Base-by-base conservation (phyloP, 306 rosid genomes). In the Myrica gale region DNA sequence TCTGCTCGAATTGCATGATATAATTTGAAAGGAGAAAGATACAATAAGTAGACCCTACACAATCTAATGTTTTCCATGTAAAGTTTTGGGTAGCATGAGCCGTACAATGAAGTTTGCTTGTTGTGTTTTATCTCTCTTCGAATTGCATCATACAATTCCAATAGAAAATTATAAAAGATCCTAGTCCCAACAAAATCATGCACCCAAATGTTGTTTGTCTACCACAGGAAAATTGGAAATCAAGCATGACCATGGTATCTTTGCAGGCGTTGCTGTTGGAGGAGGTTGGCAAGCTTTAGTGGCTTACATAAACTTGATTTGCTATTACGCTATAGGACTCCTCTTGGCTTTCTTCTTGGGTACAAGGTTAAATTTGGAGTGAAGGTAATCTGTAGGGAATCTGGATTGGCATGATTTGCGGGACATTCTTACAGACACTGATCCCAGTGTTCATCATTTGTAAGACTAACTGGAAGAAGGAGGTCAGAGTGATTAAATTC, bases 271-370 rank as follows among this genome's bases (percentile, higher is more conserved):
- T 74, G 98, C 98, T 53, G 90, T 93, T 43, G 98, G 98, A 87
- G 98, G 98, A 83, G 97, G 98, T 5, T 93, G 98, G 98, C 98
- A 93, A 75, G 96, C 88, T 61, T 79, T 93, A 76, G 98, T 93
- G 67, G 98, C 98, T 79, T 93, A 90, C 69, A 90, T 93, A 73
- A 93, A 93, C 82, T 76, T 93, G 74, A 87, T 93, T 79, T 88
- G 96, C 77, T 93, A 93, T 84, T 93, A 93, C 51, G 0, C 90
- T 42, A 26, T 93, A 45, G 98, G 98, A 42, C 94, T 93, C 42
- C 98, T 58, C 82, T 93, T 76, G 98, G 98, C 10, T 90, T 93
- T 76, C 42, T 87, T 75, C 96, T 93, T 42, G 98, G 98, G 56
- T 93, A 93, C 90, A 85, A 80, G 73, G 80, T 80, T 12, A 74